Evolutionary conservation across 2,329 filamentous ascomycete genomes (phyloP).

Genomic region (Orbilia blumenaviensis): DNA sequence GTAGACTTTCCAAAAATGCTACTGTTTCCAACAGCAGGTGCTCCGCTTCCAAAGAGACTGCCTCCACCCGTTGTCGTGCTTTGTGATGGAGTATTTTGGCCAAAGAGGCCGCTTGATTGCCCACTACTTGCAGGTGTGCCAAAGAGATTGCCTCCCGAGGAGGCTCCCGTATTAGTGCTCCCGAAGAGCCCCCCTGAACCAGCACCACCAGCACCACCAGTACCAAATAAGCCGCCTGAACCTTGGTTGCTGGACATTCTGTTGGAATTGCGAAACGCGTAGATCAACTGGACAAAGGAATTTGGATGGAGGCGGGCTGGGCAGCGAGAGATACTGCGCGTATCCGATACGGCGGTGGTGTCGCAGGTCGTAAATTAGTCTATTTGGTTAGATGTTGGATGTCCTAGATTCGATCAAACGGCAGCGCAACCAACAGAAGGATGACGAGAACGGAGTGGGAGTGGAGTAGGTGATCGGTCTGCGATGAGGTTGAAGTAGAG

Average conservation of each 20-base stretch:
- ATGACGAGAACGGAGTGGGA: conserved; percentile 25
- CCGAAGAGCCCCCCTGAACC: conserved; percentile 27
- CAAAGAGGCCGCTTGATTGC: conserved; percentile 29
- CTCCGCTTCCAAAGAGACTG: conserved; percentile 15
- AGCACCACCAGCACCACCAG: not conserved
- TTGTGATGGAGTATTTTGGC: conserved; percentile 35
- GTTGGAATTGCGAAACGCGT: conserved; percentile 17
- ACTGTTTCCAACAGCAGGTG: not conserved
- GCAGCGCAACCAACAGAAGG: conserved; percentile 5
- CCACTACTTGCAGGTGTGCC: conserved; percentile 31
- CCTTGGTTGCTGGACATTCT: conserved; percentile 42
- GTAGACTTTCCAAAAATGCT: conserved; percentile 49
- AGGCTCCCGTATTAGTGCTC: conserved; percentile 15
- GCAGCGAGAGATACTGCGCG: conserved; percentile 35
- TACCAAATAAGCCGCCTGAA: conserved; percentile 25
- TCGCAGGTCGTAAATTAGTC: not conserved
- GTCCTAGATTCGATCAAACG: not conserved
- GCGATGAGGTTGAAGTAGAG: conserved; percentile 28
- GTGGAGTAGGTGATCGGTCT: conserved; percentile 18
- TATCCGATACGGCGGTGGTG: conserved; percentile 26
- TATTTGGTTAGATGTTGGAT: not conserved
- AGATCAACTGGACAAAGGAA: conserved; percentile 24
- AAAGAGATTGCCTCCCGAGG: conserved; percentile 28
- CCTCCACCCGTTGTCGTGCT: conserved; percentile 18
- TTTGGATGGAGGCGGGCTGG: not conserved